phyloP scores from a whole-genome alignment of 2,329 filamentous ascomycete species.

The Acephala macrosclerotiorum region DNA sequence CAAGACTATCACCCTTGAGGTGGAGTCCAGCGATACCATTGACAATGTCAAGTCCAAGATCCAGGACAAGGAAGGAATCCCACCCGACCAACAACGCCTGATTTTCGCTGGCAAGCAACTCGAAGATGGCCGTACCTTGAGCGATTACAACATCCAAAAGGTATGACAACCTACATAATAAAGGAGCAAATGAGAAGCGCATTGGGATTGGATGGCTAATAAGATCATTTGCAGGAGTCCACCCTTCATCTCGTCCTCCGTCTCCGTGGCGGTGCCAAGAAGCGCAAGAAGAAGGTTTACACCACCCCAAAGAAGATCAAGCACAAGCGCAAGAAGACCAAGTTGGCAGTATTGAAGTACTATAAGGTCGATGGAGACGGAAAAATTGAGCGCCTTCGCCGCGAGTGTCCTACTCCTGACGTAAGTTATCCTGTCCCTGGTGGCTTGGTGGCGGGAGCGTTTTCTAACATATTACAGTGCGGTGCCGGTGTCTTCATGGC shows the following conservation, averaged over 20 bases:
- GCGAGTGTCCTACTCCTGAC: constrained; percentile 93
- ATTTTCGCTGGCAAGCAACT: constrained; percentile 99
- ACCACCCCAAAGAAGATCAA: constrained; percentile 99
- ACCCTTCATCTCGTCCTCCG: constrained; percentile 98
- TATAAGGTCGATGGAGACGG: constrained; percentile 99
- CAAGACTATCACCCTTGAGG: constrained; percentile 99
- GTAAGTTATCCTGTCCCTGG: constrained; percentile 59
- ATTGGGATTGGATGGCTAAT: too few species aligned
- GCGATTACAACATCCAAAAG: constrained; percentile 99
- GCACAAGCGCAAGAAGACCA: constrained; percentile 99
- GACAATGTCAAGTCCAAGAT: constrained; percentile 99
- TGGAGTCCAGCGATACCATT: constrained; percentile 99
- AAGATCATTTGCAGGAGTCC: constrained; percentile 66
- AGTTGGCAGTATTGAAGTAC: constrained; percentile 99
- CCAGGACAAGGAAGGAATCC: constrained; percentile 99
- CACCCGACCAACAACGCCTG: constrained; percentile 97
- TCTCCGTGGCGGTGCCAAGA: constrained; percentile 98
- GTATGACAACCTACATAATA: too few species aligned
- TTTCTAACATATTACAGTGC: constrained; percentile 69
- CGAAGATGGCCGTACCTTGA: constrained; percentile 98
- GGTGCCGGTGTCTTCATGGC: constrained; percentile 99
- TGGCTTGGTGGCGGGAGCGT: constrained; percentile 2
- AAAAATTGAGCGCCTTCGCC: constrained; percentile 98
- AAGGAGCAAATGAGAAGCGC: too few species aligned
- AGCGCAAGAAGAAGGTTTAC: constrained; percentile 99